phyloP scores from a whole-genome alignment of 306 rosid genomes.

The Cicer arietinum region DNA sequence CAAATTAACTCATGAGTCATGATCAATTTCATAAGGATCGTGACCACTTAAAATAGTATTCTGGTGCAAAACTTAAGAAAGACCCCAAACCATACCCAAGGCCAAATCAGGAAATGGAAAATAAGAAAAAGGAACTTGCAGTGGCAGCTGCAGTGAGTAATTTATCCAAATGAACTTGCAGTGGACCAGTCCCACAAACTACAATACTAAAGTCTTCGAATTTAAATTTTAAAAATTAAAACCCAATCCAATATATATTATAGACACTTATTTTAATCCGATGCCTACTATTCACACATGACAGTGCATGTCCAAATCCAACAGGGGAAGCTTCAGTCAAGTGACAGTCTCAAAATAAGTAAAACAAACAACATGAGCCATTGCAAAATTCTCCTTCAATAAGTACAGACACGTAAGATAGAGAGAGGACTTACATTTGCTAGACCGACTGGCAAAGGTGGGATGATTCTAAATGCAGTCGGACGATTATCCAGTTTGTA shows the following conservation, averaged over 20 bases:
- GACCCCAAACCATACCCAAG: background rate
- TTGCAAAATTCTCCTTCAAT: constrained; percentile 12
- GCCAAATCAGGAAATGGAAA: background rate
- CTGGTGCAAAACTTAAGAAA: constrained; percentile 1
- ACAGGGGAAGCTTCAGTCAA: background rate
- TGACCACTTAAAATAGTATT: constrained; percentile 5
- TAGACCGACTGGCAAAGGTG: constrained; percentile 82
- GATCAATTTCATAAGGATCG: constrained; percentile 22
- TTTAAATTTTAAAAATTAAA: constrained; percentile 14
- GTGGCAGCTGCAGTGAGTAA: background rate
- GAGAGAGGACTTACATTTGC: constrained; percentile 67
- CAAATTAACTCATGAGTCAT: background rate
- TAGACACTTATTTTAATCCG: constrained; percentile 29
- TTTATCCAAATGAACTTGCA: background rate
- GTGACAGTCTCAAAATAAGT: constrained; percentile 11
- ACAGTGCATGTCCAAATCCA: constrained; percentile 29
- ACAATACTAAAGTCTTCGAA: constrained; percentile 22
- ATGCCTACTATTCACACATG: constrained; percentile 31
- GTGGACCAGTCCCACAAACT: background rate
- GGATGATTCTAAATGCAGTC: constrained; percentile 71
- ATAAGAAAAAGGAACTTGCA: background rate
- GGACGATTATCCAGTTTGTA: constrained; percentile 86
- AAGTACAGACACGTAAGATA: constrained; percentile 24
- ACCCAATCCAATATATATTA: background rate
- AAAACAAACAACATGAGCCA: background rate